Conservation (phyloP, 2,329 filamentous ascomycete genomes). For the Cladosporium sp. region DNA sequence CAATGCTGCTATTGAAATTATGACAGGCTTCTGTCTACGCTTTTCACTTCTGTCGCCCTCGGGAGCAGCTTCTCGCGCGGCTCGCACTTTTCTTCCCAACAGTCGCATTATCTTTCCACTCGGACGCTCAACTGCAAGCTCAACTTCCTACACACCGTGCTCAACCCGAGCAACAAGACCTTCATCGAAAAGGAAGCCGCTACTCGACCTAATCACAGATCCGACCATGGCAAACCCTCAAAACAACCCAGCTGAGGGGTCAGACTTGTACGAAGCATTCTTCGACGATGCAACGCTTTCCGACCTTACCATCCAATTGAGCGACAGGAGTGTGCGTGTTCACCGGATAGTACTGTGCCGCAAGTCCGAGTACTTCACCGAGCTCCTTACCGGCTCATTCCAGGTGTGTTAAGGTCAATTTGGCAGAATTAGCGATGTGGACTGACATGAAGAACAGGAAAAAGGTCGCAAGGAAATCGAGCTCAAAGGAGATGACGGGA, state of each 20-base stretch:
- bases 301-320: constrained; percentile 1
- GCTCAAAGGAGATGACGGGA: constrained; percentile 8
- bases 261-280: constrained; percentile 2
- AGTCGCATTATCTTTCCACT: not conserved
- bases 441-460: not conserved
- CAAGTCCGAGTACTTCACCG: constrained; percentile 11
- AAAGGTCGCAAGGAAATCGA: not conserved
- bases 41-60: not conserved
- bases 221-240: not conserved
- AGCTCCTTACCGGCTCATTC: not conserved
- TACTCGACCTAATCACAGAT: not conserved
- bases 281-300: constrained; percentile 11
- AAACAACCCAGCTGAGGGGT: not conserved
- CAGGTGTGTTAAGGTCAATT: not conserved
- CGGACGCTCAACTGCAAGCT: not conserved
- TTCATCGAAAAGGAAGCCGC: not conserved
- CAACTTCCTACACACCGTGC: not conserved
- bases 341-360: constrained; percentile 12
- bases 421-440: not conserved
- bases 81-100: not conserved
- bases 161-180: not conserved
- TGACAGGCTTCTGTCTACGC: not conserved
- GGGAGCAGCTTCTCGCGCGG: no score
- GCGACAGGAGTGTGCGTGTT: not conserved
- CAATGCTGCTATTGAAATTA: not conserved